phyloP scores from a whole-genome alignment of 2,329 filamentous ascomycete species.

The Aspergillus sp. region DNA sequence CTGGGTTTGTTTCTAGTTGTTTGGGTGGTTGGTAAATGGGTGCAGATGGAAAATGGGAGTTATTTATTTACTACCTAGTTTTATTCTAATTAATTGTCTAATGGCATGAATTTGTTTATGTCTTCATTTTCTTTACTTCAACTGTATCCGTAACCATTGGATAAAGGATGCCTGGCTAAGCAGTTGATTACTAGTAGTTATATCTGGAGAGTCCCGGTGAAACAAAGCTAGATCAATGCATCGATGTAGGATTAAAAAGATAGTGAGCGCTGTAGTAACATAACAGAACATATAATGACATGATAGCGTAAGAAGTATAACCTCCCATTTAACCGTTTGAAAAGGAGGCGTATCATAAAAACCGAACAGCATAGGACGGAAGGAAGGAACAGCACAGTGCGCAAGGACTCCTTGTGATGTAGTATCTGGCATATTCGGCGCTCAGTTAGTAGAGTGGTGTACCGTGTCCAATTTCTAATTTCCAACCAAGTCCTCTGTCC shows the following conservation, averaged over 20 bases:
- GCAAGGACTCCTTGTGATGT: not conserved
- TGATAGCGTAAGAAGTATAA: not conserved
- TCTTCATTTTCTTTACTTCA: not conserved
- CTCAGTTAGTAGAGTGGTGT: not conserved
- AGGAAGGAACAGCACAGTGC: not conserved
- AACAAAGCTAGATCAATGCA: not conserved
- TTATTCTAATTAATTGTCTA: not conserved
- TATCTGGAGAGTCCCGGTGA: not conserved
- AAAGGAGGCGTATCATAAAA: not conserved
- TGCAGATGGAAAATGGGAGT: constrained; percentile 10
- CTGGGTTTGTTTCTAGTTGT: not conserved
- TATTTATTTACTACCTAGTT: not conserved
- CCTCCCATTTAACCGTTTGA: not conserved
- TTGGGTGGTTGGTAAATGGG: not conserved
- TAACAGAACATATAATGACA: not conserved
- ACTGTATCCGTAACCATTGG: not conserved
- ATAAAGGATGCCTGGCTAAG: no score
- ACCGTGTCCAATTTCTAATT: not conserved
- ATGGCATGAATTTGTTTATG: not conserved
- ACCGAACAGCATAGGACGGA: not conserved
- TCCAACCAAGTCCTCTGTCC: not conserved
- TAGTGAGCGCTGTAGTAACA: not conserved
- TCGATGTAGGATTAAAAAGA: not conserved
- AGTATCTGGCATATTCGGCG: not conserved
- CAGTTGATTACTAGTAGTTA: not conserved